Percentiles rank a stretch among this genome's conserved stretches.
phyloP scores from a whole-genome alignment of 345 rosid species.

The Brassica juncea region DNA sequence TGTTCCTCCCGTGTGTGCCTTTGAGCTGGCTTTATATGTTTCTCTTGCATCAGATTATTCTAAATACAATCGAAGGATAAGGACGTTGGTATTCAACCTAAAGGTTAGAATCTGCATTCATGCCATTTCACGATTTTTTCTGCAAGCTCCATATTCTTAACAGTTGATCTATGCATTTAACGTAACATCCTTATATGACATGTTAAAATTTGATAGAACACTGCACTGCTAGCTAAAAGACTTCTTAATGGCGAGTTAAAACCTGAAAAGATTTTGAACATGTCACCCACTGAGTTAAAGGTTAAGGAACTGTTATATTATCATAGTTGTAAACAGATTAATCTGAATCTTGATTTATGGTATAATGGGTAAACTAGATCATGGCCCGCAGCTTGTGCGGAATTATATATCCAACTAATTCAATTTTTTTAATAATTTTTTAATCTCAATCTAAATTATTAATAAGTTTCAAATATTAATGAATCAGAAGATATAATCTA shows the following conservation, averaged over 20 bases:
- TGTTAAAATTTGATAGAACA: constrained; percentile 45
- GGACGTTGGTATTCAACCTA: constrained; percentile 81
- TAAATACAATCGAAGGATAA: constrained; percentile 88
- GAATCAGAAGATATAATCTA: too few species aligned
- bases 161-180: not conserved
- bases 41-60: constrained; percentile 70
- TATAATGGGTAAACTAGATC: not conserved
- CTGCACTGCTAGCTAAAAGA: constrained; percentile 63
- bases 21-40: constrained; percentile 81
- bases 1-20: constrained; percentile 64
- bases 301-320: constrained; percentile 39
- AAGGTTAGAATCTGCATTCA: constrained; percentile 53
- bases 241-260: constrained; percentile 78
- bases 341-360: not conserved
- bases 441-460: too few species aligned
- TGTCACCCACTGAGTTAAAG: constrained; percentile 92
- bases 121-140: constrained; percentile 6
- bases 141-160: constrained; percentile 7
- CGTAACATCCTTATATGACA: constrained; percentile 7
- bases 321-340: not conserved
- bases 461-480: too few species aligned
- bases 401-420: too few species aligned
- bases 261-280: constrained; percentile 78
- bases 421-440: too few species aligned
- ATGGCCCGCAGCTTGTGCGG: too few species aligned